Percentiles rank a stretch among this genome's conserved stretches.
phyloP scores from a whole-genome alignment of 2,329 filamentous ascomycete genomes.

The Colletotrichum coccodes region DNA sequence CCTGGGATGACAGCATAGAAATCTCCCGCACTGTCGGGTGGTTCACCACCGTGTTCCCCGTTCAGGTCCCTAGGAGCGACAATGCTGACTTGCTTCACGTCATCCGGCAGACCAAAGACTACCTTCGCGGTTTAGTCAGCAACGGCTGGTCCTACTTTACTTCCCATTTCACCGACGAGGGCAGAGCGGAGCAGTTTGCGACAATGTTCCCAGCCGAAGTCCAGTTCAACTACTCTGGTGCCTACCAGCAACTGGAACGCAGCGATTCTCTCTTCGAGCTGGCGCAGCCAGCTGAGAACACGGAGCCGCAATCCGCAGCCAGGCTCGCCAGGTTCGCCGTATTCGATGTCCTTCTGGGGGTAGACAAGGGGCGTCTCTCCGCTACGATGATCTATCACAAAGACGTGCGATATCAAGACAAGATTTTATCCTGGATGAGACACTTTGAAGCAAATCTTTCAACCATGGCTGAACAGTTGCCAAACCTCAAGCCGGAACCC shows the following conservation, averaged over 20 bases:
- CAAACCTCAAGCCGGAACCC: background rate
- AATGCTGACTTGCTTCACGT: background rate
- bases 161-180: background rate
- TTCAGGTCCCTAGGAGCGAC: slow-evolving; percentile 20
- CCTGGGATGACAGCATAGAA: slow-evolving; percentile 45
- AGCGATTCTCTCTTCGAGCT: slow-evolving; percentile 37
- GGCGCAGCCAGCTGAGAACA: background rate
- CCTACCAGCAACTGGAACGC: slow-evolving; percentile 41
- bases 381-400: background rate
- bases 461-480: background rate
- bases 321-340: background rate
- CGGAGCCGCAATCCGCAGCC: background rate
- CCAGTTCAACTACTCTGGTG: slow-evolving; percentile 39
- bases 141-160: slow-evolving; percentile 1
- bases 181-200: background rate
- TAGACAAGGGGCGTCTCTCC: background rate
- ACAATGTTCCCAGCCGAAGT: slow-evolving; percentile 34
- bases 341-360: background rate
- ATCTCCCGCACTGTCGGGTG: slow-evolving; percentile 53
- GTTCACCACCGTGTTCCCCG: slow-evolving; percentile 54
- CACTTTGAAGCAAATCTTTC: background rate
- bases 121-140: background rate
- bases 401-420: background rate
- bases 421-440: background rate
- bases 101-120: background rate